These are phyloP conservation scores for Penicillium taxi DNA, from an alignment of 495 filamentous ascomycete species.

Conservation along the genomic window DNA sequence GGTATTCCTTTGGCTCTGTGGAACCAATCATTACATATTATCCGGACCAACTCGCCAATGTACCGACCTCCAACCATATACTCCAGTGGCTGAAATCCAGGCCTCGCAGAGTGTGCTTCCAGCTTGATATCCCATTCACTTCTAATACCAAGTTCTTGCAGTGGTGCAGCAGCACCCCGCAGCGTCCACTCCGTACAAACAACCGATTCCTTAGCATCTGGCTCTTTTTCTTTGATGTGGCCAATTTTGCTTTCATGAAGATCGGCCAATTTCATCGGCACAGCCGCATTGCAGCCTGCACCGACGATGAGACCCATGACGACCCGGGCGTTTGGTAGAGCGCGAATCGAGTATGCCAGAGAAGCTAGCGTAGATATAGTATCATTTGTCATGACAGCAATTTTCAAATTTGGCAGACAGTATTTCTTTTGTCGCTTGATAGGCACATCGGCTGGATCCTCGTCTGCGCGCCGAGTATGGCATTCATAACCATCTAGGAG, in stretches of 20 bases:
- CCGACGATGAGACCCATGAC: constrained; percentile 69
- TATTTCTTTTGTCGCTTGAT: constrained; percentile 27
- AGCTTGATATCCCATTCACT: constrained; percentile 60
- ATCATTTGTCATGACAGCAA: constrained; percentile 69
- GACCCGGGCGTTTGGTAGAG: constrained; percentile 53
- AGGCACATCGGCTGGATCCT: constrained; percentile 13
- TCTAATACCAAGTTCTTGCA: constrained; percentile 48
- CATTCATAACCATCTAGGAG: constrained; percentile 56
- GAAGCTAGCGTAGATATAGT: constrained; percentile 67
- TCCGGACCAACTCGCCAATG: constrained; percentile 61
- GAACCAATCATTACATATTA: constrained; percentile 57
- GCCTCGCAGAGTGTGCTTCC: constrained; percentile 50
- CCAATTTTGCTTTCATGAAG: constrained; percentile 51
- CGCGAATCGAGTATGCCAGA: constrained; percentile 51
- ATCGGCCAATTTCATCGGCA: constrained; percentile 52
- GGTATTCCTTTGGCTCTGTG: constrained; percentile 21
- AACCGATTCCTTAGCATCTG: constrained; percentile 46
- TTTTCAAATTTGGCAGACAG: constrained; percentile 51
- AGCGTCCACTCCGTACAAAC: constrained; percentile 80
- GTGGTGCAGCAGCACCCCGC: constrained; percentile 51
- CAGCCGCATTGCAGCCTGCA: constrained; percentile 69
- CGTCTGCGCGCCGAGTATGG: constrained; percentile 29
- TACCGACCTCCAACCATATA: constrained; percentile 74
- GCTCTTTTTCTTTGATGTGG: constrained; percentile 21
- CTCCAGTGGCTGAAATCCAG: constrained; percentile 74